Evolutionary conservation across 768 basidiomycete genomes (phyloP), one percentile per base, ranked within the genome.

Genomic region (Glaciozyma martinii): DNA sequence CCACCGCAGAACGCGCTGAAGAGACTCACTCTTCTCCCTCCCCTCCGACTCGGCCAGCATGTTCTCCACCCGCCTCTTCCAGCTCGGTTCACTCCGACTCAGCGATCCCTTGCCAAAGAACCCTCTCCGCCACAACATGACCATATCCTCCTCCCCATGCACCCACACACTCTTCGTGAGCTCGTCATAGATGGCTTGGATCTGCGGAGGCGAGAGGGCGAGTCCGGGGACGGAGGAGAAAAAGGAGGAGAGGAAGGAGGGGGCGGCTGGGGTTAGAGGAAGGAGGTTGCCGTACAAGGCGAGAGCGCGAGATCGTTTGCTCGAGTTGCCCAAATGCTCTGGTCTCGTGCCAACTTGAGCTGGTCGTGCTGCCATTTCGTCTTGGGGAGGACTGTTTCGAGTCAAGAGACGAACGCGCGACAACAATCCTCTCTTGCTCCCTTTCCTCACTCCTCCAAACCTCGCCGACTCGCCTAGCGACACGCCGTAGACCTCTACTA

Each of bases 81-180:
- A 99, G 61, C 85, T 90, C 12, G 94, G 93, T 76, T 99, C 95
- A 76, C 92, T 95, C 63, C 95, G 78, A 47, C 90, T 93, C 59
- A 99, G 79, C 74, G 88, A 88, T 1, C 95, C 95, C 76, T 99
- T 99, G 29, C 95, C 95, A 76, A 98, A 99, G 78, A 98, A 97
- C 0, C 95, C 95, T 65, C 88, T 78, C 54, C 83, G 80, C 89
- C 95, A 99, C 44, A 98, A 80, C 7, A 86, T 77, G 68, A 80
- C 80, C 52, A 84, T 84, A 74, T 91, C 84, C 29, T 77, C 80
- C 32, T 79, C 76, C 63, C 85, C 81, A 0, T 82, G 78, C 4
- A 98, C 81, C 91, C 91, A 95, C 13, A 97, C 88, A 0, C 89
- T 89, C n/a, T 85, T 84, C 21, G 92, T 91, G 3, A 81, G 73